Evolutionary conservation across 768 basidiomycete genomes (phyloP), one percentile per base, ranked within the genome.

Genomic region (Boletus reticulatus): DNA sequence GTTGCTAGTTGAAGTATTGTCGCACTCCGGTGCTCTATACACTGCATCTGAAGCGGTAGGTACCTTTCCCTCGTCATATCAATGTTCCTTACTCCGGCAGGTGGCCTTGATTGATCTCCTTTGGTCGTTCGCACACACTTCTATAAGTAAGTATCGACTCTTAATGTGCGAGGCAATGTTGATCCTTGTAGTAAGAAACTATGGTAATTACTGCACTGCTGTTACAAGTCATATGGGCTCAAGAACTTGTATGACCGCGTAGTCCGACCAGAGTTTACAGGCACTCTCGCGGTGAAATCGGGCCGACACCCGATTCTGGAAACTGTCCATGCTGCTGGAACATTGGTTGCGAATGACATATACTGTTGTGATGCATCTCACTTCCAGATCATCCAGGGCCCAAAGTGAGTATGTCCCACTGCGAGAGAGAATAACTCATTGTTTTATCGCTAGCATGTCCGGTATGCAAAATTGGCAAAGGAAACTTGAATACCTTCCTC

Each of bases 241-340:
- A 53, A 19, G 11, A 7, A 36, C 44, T 2, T 44, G 31, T 42
- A 17, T 16, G 17, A 24, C 24, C 20, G 13, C 32, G 38, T 32
- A 94, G 94, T 88, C 22, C 90, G 94, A 5, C 95, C 95, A 1
- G 93, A 96, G 62, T 94, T 92, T 64, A 94, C 92, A 8, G 89
- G 86, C 2, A 94, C 92, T 4, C 75, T 94, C 9, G 93, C 94
- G 1, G 87, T 98, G 70, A 95, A 94, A 69, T 80, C 83, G 0
- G 94, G 94, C 1, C 81, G 92, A 4, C 94, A 98, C 67, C 94
- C 96, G 1, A 80, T 97, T 8, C 78, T 96, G 14, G 92, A 96
- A 68, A 84, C 76, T 6, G 76, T 87, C 2, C 84, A 88, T 56
- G 75, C 83, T 1, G 80, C 82, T 0, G 88, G 85, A 4, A 83